These are phyloP conservation scores for Teratosphaeria gauchensis DNA, from an alignment of 2,329 filamentous ascomycete species.

Conservation along the genomic window DNA sequence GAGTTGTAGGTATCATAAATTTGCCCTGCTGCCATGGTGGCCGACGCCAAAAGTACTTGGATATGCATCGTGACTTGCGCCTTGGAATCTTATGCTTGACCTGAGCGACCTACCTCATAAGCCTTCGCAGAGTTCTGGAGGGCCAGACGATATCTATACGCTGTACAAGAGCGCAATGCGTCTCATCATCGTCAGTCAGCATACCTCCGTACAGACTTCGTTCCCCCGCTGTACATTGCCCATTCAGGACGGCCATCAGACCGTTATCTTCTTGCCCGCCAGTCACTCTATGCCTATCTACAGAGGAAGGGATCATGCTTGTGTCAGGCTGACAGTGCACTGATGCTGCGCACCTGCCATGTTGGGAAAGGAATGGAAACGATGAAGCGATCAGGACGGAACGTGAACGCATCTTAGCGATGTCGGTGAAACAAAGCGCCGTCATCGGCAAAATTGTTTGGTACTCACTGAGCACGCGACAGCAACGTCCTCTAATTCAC, in stretches of 20 bases:
- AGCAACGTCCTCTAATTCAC: neutral
- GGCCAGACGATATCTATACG: neutral
- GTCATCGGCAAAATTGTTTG: neutral
- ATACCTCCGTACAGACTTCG: neutral
- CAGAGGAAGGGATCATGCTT: neutral
- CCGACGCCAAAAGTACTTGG: conserved; percentile 4
- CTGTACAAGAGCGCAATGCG: neutral
- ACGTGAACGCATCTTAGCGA: neutral
- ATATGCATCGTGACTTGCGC: conserved; percentile 5
- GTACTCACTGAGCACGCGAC: neutral
- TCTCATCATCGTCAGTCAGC: neutral
- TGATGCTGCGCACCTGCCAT: neutral
- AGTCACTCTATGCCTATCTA: neutral
- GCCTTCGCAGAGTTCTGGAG: neutral
- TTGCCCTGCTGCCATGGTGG: conserved; percentile 3
- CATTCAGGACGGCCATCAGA: neutral
- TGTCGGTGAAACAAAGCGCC: neutral
- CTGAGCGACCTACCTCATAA: neutral
- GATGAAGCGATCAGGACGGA: neutral
- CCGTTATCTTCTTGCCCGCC: neutral
- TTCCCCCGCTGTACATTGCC: neutral
- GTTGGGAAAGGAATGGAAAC: neutral
- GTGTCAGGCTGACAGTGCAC: neutral
- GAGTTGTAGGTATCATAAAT: conserved; percentile 11
- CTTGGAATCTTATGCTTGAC: neutral